Evolutionary conservation across 2,329 filamentous ascomycete species (phyloP), one percentile per base, ranked within the genome.

Genomic region (Aschersonia sp.): DNA sequence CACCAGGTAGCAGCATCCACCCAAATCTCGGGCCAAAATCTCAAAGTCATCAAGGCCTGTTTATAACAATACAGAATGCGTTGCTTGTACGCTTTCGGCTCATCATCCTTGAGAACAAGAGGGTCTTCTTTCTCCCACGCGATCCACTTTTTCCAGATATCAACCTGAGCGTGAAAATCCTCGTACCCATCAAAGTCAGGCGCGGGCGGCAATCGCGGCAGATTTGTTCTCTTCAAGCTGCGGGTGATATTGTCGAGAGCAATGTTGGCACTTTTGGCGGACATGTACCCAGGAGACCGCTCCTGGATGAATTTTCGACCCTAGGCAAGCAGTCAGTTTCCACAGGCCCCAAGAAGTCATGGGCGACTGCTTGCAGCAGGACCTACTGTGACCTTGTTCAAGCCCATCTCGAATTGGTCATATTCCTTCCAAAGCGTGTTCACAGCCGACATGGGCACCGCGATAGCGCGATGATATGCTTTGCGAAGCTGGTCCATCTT

Each of bases 1-100:
- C 87, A 95, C 79, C 90, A 97, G 54, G 94, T 85, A 1, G 89
- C 86, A 8, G 88, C 90, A 50, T 95, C 88, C 45, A 88, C 89
- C 92, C 92, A 98, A 55, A 95, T 81, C 60, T 94, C 86, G 4
- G 92, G 89, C 78, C 90, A 92, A 65, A 97, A 98, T 45, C 89
- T 81, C 48, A 98, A 69, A 4, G 88, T 83, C 84, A 95, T 95
- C 44, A 94, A 69, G 5, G 90, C 87, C 62, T 95, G 90, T 62
- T 88, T 92, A 71, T 95, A 97, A 53, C 87, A 83, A 62, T 94
- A 94, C 6, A 95, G 65, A 41, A 97, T 77, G 41, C 92, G 82
- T 54, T 84, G 76, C 54, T 83, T 84, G 65, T 83, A 92, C 6
- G 77, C 74, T 46, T 79, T 75, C 4, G 76, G 71, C 55, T 97